These are phyloP conservation scores for Saccharomycopsis fibuligera DNA, from an alignment of 805 yeast species.

Conservation along the genomic window DNA sequence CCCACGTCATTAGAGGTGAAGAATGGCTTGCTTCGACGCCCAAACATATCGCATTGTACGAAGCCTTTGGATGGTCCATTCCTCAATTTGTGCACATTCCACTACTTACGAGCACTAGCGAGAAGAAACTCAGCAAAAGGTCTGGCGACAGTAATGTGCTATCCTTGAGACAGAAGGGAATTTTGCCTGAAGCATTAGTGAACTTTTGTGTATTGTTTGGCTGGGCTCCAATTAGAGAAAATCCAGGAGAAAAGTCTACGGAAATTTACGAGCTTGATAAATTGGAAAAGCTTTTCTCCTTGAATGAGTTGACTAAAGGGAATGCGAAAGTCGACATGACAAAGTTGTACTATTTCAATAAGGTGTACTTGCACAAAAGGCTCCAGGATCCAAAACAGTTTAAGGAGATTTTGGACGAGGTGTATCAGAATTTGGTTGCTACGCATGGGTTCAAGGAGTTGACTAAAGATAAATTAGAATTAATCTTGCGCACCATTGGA, in stretches of 20 bases:
- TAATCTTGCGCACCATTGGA: slow-evolving; percentile 39
- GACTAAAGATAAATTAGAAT: slow-evolving; percentile 29
- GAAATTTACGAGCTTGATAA: slow-evolving; percentile 50
- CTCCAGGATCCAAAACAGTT: slow-evolving; percentile 32
- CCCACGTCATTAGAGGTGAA: slow-evolving; percentile 95
- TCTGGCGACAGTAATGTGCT: slow-evolving; percentile 73
- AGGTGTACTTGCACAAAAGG: slow-evolving; percentile 48
- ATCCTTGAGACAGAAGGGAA: slow-evolving; percentile 45
- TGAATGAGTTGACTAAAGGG: slow-evolving; percentile 80
- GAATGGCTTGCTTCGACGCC: slow-evolving; percentile 98
- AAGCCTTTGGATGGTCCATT: slow-evolving; percentile 78
- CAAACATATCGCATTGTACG: slow-evolving; percentile 80
- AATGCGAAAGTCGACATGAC: slow-evolving; percentile 84
- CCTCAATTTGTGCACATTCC: slow-evolving; percentile 91
- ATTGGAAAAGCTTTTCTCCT: slow-evolving; percentile 48
- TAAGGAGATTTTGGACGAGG: slow-evolving; percentile 30
- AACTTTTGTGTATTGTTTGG: slow-evolving; percentile 90
- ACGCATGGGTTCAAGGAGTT: slow-evolving; percentile 22
- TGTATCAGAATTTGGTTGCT: slow-evolving; percentile 23
- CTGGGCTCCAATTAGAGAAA: slow-evolving; percentile 76
- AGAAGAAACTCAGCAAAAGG: slow-evolving; percentile 80
- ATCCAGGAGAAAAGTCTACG: slow-evolving; percentile 38
- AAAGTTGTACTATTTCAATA: slow-evolving; percentile 74
- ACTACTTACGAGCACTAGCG: slow-evolving; percentile 60
- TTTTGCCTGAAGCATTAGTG: slow-evolving; percentile 78